A percentile compares a stretch with the other conserved stretches of the same genome.
Conservation (phyloP, 306 rosid genomes). For the Alnus rubra region DNA sequence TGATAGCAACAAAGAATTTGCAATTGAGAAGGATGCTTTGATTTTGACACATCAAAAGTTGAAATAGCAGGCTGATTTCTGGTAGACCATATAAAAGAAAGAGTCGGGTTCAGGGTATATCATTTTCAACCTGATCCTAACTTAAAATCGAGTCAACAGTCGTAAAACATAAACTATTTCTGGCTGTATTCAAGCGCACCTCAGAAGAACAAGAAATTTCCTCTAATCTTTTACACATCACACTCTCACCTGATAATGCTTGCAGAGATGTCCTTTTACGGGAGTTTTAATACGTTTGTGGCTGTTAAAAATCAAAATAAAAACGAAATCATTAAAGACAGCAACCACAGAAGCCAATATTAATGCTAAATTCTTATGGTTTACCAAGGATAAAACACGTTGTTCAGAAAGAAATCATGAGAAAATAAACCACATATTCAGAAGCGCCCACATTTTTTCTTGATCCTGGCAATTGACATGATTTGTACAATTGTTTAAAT, state of each 20-base stretch:
- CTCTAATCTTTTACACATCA: not conserved
- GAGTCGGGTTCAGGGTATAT: not conserved
- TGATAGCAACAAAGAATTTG: not conserved
- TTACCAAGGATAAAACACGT: not conserved
- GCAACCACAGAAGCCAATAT: not conserved
- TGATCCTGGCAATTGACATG: not conserved
- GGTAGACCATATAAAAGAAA: not conserved
- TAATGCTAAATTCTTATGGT: not conserved
- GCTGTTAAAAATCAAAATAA: constrained; percentile 1
- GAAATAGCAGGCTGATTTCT: not conserved
- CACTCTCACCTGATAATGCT: constrained; percentile 3
- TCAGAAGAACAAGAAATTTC: not conserved
- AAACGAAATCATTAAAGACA: not conserved
- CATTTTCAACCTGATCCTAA: not conserved
- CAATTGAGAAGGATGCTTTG: not conserved
- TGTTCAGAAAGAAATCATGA: not conserved
- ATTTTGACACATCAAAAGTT: not conserved
- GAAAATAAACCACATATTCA: not conserved
- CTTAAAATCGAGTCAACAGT: not conserved
- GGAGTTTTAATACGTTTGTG: constrained; percentile 8
- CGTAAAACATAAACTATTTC: not conserved
- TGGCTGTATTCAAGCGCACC: not conserved
- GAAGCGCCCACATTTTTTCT: not conserved
- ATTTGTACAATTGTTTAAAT: not conserved
- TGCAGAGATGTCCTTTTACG: constrained; percentile 14